Evolutionary conservation across 202 grass and related monocot species (phyloP).

Genomic region (Cymbopogon flexuosus): DNA sequence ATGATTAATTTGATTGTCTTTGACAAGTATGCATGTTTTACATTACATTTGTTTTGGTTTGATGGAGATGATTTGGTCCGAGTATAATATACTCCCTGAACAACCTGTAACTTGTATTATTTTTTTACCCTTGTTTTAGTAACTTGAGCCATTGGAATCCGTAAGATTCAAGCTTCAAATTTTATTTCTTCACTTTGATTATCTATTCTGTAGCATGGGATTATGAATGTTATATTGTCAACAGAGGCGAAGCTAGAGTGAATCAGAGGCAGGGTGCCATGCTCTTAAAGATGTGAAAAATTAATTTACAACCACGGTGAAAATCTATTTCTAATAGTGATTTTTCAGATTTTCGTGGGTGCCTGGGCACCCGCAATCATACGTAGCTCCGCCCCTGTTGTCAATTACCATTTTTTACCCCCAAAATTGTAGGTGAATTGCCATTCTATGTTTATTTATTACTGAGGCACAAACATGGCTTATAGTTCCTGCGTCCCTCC

Average conservation of each 20-base stretch:
- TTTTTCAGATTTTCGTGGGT: no score
- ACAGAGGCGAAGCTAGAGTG: no score
- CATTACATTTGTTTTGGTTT: background rate
- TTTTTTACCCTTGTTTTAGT: background rate
- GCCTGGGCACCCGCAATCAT: no score
- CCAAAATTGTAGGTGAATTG: background rate
- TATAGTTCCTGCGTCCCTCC: background rate
- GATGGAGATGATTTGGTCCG: background rate
- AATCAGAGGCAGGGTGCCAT: no score
- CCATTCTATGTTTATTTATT: background rate
- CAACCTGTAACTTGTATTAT: constrained; percentile 31
- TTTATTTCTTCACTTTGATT: background rate
- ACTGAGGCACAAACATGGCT: background rate
- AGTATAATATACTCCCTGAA: background rate
- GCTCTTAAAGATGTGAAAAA: no score
- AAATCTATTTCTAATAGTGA: no score
- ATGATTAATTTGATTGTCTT: constrained; percentile 11
- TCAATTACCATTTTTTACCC: background rate
- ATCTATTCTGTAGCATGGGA: background rate
- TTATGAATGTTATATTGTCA: background rate
- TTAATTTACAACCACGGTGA: no score
- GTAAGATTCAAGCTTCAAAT: background rate
- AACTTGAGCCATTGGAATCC: background rate
- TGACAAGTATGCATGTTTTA: no score
- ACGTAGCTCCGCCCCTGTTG: no score